A percentile compares a stretch with the other conserved stretches of the same genome.
Conservation (phyloP, 2,329 filamentous ascomycete species). For the Scedosporium boydii region DNA sequence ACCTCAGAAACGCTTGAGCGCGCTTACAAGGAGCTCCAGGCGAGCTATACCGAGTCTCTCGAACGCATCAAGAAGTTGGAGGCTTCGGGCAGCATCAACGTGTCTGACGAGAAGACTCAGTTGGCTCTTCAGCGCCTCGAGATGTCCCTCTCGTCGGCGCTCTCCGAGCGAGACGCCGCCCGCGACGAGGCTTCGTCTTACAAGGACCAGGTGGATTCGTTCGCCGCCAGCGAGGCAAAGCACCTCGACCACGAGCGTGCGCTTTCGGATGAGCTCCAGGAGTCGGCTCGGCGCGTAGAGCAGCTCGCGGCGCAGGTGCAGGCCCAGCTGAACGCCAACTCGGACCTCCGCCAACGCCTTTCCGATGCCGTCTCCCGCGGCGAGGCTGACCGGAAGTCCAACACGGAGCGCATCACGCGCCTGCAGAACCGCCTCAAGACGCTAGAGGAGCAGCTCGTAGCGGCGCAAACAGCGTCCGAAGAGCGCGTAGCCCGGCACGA, state of each 20-base stretch:
- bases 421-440: constrained; percentile 72
- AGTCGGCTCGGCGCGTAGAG: constrained; percentile 69
- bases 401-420: constrained; percentile 70
- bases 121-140: constrained; percentile 57
- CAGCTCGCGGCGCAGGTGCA: constrained; percentile 70
- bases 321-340: constrained; percentile 70
- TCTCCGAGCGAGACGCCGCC: constrained; percentile 65
- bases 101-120: constrained; percentile 47
- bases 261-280: constrained; percentile 59
- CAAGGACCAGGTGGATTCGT: constrained; percentile 47
- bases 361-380: constrained; percentile 72
- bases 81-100: constrained; percentile 25
- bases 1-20: constrained; percentile 63
- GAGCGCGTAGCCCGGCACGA: constrained; percentile 76
- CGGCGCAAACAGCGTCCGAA: constrained; percentile 78
- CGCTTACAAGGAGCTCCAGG: constrained; percentile 67
- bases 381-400: constrained; percentile 72
- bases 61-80: constrained; percentile 59
- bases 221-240: constrained; percentile 46
- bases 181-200: constrained; percentile 55
- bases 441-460: constrained; percentile 75
- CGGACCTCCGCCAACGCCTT: constrained; percentile 64
- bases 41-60: constrained; percentile 57
- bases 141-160: constrained; percentile 56
- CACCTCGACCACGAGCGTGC: constrained; percentile 51